Base-by-base conservation (phyloP, 805 yeast species). In the Candida gorgasii region DNA sequence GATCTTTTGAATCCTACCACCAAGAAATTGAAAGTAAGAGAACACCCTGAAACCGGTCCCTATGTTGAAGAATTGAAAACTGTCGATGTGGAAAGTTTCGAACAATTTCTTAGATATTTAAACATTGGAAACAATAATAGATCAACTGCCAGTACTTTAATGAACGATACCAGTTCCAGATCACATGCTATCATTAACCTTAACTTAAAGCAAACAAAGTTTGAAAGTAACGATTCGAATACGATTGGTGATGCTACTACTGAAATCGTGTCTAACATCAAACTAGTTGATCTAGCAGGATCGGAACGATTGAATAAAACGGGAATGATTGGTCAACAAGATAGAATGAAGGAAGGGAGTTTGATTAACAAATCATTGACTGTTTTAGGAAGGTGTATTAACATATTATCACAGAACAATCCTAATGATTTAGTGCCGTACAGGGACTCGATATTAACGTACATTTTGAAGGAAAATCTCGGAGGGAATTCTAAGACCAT, bases 401-500 rank as follows among this genome's bases (percentile, higher is more conserved):
- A 73, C 33, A 48, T 67, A 2, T 56, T 76, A 18, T 62, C 79
- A 3, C 79, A 85, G 2, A 73, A 72, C 13, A 48, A 61, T 1
- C 30, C 50, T 3, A 36, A 46, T 8, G 48, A 52, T 11, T 56
- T 66, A 5, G 61, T 79, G 12, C 92, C 92, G 0, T 84, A 82
- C 53, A 68, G 95, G 48, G 95, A 87, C 51, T 85, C 95, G 0
- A 69, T 75, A 0, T 64, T 87, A 41, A 87, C 95, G 0, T 84
- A 90, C 79, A 64, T 87, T 2, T 66, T 87, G 48, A 82, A 82
- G 54, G 92, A 86, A 50, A 80, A 79, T 45, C 64, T 88, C 27
- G 89, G 93, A 1, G 96, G 96, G 1, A 85, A 86, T 55, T 83
- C 93, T n/a, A 86, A 84, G 54, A 89, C 95, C 0, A 83, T 84